Conservation (phyloP, 768 basidiomycete species). For the Rhodotorula sphaerocarpa region DNA sequence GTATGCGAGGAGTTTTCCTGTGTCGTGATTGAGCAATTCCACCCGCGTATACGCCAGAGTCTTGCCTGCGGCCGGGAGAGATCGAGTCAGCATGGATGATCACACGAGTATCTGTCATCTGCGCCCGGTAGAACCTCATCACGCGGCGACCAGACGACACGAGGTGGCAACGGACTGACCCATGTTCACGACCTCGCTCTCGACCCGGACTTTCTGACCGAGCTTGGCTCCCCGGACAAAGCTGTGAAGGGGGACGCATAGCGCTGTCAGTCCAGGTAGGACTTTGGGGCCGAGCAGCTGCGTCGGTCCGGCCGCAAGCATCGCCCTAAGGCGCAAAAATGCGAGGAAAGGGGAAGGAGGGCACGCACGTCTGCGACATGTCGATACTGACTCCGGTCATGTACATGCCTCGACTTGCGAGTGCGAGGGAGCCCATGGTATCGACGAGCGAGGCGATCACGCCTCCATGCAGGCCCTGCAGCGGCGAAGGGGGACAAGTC, state of each 20-base stretch:
- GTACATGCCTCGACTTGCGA: conserved; percentile 33
- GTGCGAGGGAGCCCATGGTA: conserved; percentile 35
- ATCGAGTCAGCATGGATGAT: background rate
- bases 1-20: conserved; percentile 35
- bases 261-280: no score
- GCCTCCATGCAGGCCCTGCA: conserved; percentile 34
- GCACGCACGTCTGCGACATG: conserved; percentile 6
- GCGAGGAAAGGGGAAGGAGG: no score
- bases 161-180: conserved; percentile 1
- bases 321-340: no score
- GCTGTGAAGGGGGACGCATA: conserved; percentile 9
- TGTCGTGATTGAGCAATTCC: conserved; percentile 20
- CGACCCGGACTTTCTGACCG: conserved; percentile 25
- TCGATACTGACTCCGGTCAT: conserved; percentile 23
- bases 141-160: no score
- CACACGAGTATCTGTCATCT: background rate
- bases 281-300: no score
- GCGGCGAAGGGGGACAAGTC: background rate
- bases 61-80: conserved; percentile 18
- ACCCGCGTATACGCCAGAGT: conserved; percentile 36
- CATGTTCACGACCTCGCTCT: conserved; percentile 29
- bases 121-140: background rate
- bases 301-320: no score
- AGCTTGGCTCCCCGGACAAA: conserved; percentile 34
- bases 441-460: conserved; percentile 35